Evolutionary conservation across 1,139 yeast genomes (phyloP).

Genomic region (Pichia sp.): DNA sequence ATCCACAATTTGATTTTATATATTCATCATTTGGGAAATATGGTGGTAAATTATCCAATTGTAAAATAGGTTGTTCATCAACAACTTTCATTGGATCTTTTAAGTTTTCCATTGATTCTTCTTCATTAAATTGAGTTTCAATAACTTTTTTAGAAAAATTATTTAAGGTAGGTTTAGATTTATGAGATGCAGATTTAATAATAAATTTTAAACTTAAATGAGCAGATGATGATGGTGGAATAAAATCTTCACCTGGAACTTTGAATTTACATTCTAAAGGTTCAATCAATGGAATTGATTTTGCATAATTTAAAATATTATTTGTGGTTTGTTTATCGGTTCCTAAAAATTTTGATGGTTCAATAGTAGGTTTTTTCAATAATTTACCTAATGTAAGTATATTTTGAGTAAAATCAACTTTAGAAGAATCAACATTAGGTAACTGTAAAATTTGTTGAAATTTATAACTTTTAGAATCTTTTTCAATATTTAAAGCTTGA

Average conservation of each 20-base stretch:
- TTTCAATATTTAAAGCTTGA: slow-evolving; percentile 65
- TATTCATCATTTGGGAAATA: slow-evolving; percentile 54
- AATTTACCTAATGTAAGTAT: slow-evolving; percentile 63
- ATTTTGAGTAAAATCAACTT: slow-evolving; percentile 38
- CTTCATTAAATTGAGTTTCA: slow-evolving; percentile 36
- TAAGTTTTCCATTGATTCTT: slow-evolving; percentile 57
- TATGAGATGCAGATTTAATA: slow-evolving; percentile 64
- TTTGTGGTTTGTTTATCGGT: slow-evolving; percentile 31
- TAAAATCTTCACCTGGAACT: slow-evolving; percentile 80
- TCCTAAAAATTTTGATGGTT: slow-evolving; percentile 45
- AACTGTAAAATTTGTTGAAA: slow-evolving; percentile 54
- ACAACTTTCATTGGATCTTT: slow-evolving; percentile 68
- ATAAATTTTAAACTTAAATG: slow-evolving; percentile 72
- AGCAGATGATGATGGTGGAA: slow-evolving; percentile 70
- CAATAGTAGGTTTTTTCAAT: slow-evolving; percentile 48
- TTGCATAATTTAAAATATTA: slow-evolving; percentile 54
- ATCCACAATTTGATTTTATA: slow-evolving; percentile 34
- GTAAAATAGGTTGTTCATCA: slow-evolving; percentile 59
- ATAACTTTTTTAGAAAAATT: slow-evolving; percentile 34
- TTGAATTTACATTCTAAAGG: slow-evolving; percentile 66
- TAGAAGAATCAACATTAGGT: slow-evolving; percentile 52
- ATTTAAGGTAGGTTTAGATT: slow-evolving; percentile 45
- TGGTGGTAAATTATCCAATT: slow-evolving; percentile 57
- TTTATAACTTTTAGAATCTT: slow-evolving; percentile 51
- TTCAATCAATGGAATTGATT: slow-evolving; percentile 62